Evolutionary conservation across 257 asterid genomes (phyloP), one percentile per base, ranked within the genome.

Genomic region (Penstemon eatonii): DNA sequence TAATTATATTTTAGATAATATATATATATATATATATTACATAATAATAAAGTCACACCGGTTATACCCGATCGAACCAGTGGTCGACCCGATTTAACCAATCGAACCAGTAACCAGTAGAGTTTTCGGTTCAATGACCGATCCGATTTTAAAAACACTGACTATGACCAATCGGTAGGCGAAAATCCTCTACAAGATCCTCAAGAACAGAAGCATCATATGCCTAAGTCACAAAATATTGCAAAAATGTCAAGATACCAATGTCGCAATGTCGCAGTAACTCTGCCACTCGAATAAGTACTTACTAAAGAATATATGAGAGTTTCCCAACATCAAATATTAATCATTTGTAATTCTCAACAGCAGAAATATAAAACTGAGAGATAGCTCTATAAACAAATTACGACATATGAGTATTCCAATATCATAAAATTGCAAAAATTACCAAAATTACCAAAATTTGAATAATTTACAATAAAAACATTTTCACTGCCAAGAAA

Each of bases 171-270:
- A 84, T 89, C 56, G 99, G 97, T 66, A 94, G 82, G 37, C 93
- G 93, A 71, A 94, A 94, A 75, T 87, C 99, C 52, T 91, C 95
- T 8, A 92, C 86, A 67, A 94, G 99, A 73, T 89, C 94, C 90
- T 94, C 95, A 18, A 94, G 91, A 61, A 86, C 71, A 79, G 94
- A 75, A 64, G 91, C 96, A 65, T 89, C 83, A 56, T 88, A 63
- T 67, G 80, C 85, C 96, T 85, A 69, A 8, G 56, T 45, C 77
- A 79, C 52, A 45, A 56, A 79, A 73, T 58, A 62, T 13, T 7
- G 4, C 51, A 70, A 58, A 54, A 70, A 8, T 47, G 42, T 72
- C 65, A 76, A 9, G 33, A 25, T 7, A 19, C 37, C 8, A 37
- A 8, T 37, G 40, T 33, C 37, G 54, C 36, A 56, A 66, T 7